Evolutionary conservation across 257 asterid species (phyloP), one percentile per base, ranked within the genome.

Genomic region (Schizonepeta tenuifolia): DNA sequence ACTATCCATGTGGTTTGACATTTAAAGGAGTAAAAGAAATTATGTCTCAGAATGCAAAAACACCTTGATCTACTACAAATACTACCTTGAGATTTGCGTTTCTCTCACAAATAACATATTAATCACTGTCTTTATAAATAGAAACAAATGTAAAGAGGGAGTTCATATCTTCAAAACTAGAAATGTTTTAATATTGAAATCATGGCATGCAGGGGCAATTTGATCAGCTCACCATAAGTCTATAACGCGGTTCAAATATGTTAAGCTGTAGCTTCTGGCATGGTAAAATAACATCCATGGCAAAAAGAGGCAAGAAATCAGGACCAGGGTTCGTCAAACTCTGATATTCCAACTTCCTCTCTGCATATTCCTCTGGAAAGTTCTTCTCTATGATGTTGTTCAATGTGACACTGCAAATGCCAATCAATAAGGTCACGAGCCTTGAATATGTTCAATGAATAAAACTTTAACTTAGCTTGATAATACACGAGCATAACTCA

Each of bases 241-340:
- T 86, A 80, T 95, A 95, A 65, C 98, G 98, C 70, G 99, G 99
- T 81, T 95, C 99, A 83, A 92, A 95, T 78, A 92, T 95, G 83
- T 95, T 95, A 36, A 95, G 87, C 72, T 91, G 97, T 78, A 92
- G 76, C 85, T 92, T 95, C 85, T 92, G 98, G 85, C 98, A 95
- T 15, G 99, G 99, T 65, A 95, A 73, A 74, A 87, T 87, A 65
- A 92, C 97, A 76, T 95, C 98, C 99, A 95, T 95, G 82, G 91
- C 98, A 78, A 95, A 95, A 69, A 95, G 97, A 55, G 99, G 99
- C 78, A 92, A 68, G 78, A 95, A 80, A 78, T 95, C 96, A 79
- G 82, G 88, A 74, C 97, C 96, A 50, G 65, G 88, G 80, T 83
- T 83, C 66, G 89, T 85, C 68, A 90, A 76, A 78, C 84, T 87